Evolutionary conservation across 768 basidiomycete species (phyloP), one percentile per base, ranked within the genome.

Genomic region (Pleurotus eryngii): DNA sequence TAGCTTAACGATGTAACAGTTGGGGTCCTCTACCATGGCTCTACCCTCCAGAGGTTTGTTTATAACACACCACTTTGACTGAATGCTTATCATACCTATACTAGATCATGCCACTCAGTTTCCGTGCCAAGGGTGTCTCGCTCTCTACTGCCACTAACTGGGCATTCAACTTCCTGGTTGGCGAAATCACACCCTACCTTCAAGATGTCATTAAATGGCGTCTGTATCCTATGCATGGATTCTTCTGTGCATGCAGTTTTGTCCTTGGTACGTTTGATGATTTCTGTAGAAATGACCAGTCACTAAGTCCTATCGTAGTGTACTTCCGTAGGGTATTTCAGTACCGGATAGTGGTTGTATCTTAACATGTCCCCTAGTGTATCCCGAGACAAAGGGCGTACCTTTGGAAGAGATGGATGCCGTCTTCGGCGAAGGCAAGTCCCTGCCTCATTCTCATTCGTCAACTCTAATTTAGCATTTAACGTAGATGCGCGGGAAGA

Each of bases 71-170:
- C 30, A 9, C 30, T 11, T 11, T 11, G 30, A 35, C 30, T 0
- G 8, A 35, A 1, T 35, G 11, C 8, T 35, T 9, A 35, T 35
- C 30, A 35, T 35, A 35, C 57, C 51, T 24, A 43, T 46, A n/a
- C 24, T 20, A 90, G 87, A 96, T 98, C 68, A 88, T 98, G 83
- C 94, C 94, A 9, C 77, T 95, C 43, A 79, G 86, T 15, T 83
- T 95, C 64, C 84, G 96, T 39, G 95, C 93, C 9, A 97, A 97
- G 74, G 95, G 95, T n/a, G 95, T 97, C 20, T 95, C 92, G 5
- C 65, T 97, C 35, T 96, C 93, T 0, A 97, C 95, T 4, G 93
- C 93, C 12, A 95, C 92, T 6, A 90, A 90, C 63, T 89, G 83
- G 85, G 79, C 80, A n/a, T 92, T 92, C 77, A 95, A 95, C 70